Evolutionary conservation across 2,329 filamentous ascomycete genomes (phyloP).

Genomic region (Ophiostoma sp.): DNA sequence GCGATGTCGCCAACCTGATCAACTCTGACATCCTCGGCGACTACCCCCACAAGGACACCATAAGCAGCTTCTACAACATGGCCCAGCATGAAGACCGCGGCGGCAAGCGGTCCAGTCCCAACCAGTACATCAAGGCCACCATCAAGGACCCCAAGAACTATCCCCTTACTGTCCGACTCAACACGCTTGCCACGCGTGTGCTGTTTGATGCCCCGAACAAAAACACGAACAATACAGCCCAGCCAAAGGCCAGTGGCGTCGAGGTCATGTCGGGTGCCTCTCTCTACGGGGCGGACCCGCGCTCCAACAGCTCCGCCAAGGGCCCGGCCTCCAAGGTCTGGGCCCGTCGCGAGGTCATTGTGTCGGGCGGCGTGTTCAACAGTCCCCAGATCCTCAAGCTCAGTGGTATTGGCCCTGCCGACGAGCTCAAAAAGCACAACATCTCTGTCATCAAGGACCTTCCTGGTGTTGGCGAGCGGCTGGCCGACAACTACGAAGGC

Average conservation of each 20-base stretch:
- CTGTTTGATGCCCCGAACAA: not conserved
- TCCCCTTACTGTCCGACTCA: not conserved
- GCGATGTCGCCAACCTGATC: constrained; percentile 23
- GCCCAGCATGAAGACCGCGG: not conserved
- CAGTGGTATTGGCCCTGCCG: no score
- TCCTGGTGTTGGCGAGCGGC: no score
- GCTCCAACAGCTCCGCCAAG: no score
- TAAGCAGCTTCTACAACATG: not conserved
- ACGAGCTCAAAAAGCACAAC: no score
- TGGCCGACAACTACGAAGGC: no score
- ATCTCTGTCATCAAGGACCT: no score
- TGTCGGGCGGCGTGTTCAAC: no score
- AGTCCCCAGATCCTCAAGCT: no score
- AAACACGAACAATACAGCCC: not conserved
- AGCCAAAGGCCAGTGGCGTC: not conserved
- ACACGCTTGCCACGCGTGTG: not conserved
- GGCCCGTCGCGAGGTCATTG: no score
- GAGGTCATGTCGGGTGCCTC: not conserved
- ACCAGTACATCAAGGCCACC: not conserved
- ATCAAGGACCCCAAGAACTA: not conserved
- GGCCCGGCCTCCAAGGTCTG: no score
- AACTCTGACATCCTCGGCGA: constrained; percentile 26
- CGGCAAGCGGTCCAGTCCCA: not conserved
- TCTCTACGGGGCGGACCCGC: not conserved
- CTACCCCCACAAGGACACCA: constrained; percentile 22